phyloP scores from a whole-genome alignment of 371 early-diverging fungal genomes.

The Rhizopus stolonifer region DNA sequence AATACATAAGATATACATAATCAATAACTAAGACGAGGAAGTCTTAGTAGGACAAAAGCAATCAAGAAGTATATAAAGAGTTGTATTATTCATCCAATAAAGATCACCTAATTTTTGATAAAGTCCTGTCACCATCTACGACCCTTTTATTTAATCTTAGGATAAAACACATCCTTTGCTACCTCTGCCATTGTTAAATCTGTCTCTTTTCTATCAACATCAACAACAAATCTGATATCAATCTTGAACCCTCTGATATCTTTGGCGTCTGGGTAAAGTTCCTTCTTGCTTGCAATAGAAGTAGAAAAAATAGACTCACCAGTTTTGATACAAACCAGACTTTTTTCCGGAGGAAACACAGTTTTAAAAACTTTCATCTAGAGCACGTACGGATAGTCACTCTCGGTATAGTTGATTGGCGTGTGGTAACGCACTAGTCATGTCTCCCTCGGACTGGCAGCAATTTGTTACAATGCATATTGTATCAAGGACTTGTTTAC shows the following conservation, averaged over 20 bases:
- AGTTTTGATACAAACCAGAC: constrained; percentile 11
- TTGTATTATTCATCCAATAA: too few species aligned
- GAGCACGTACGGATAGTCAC: constrained; percentile 5
- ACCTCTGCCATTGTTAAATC: too few species aligned
- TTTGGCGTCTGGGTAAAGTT: constrained; percentile 6
- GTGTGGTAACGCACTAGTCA: neutral
- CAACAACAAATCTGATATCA: constrained; percentile 5
- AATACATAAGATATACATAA: too few species aligned
- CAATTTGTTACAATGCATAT: constrained; percentile 4
- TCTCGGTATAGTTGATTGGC: constrained; percentile 5
- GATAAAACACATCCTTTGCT: too few species aligned
- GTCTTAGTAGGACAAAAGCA: too few species aligned
- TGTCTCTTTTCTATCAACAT: constrained; percentile 2
- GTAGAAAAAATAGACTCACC: constrained; percentile 5
- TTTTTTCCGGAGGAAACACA: constrained; percentile 5
- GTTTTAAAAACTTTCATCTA: constrained; percentile 9
- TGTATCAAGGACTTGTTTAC: constrained; percentile 3
- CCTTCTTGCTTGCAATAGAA: constrained; percentile 3
- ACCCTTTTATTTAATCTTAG: too few species aligned
- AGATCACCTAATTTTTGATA: too few species aligned
- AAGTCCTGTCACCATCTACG: too few species aligned
- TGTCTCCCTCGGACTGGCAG: constrained; percentile 4
- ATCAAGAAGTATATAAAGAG: too few species aligned
- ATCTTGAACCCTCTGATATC: constrained; percentile 10
- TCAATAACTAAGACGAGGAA: too few species aligned